Conservation (phyloP, 306 rosid genomes). For the Fragaria vesca region DNA sequence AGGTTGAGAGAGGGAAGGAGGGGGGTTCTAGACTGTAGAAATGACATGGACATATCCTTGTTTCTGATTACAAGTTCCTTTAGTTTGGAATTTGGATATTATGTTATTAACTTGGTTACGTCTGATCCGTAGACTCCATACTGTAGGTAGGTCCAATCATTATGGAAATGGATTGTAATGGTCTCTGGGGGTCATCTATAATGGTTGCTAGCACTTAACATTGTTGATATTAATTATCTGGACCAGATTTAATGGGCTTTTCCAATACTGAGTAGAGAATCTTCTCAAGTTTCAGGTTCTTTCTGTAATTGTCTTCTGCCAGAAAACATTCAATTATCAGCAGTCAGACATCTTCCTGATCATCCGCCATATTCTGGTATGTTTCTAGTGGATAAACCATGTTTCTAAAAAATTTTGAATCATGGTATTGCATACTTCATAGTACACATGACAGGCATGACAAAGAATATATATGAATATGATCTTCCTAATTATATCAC, state of each 20-base stretch:
- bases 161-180: too few relatives aligned
- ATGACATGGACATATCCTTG: too few relatives aligned
- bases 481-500: neutral
- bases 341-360: constrained; percentile 81
- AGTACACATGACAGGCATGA: too few relatives aligned
- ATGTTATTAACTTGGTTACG: too few relatives aligned
- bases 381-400: constrained; percentile 10
- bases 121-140: too few relatives aligned
- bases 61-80: too few relatives aligned
- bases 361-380: constrained; percentile 65
- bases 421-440: constrained; percentile 14
- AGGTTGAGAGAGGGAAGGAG: too few relatives aligned
- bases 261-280: constrained; percentile 39
- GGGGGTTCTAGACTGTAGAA: too few relatives aligned
- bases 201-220: neutral
- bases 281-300: constrained; percentile 66
- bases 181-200: too few relatives aligned
- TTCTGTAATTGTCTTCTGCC: constrained; percentile 97
- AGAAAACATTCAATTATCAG: constrained; percentile 70
- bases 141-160: too few relatives aligned
- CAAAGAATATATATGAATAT: neutral
- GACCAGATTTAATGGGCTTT: constrained; percentile 15
- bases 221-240: neutral
- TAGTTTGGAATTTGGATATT: too few relatives aligned
- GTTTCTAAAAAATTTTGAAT: constrained; percentile 1